Evolutionary conservation across 225 moss, liverwort and hornwort species (phyloP).

Genomic region (Bryum argenteum): DNA sequence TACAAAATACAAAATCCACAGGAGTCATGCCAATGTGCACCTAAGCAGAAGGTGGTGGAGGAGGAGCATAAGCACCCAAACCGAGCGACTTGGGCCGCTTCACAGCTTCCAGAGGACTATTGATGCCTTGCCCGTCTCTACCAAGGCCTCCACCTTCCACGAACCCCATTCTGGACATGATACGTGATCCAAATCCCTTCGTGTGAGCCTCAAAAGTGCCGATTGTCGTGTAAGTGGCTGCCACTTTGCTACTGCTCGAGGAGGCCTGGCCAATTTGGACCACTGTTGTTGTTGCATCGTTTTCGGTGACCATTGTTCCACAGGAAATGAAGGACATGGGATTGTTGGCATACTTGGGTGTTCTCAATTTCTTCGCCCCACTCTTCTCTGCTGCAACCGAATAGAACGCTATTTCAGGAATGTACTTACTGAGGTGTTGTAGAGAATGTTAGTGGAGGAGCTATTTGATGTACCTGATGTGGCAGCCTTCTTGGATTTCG

Average conservation of each 20-base stretch:
- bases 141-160: conserved; percentile 87
- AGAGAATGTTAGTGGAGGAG: neutral
- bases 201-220: conserved; percentile 95
- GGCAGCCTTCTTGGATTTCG: conserved; percentile 36
- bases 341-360: conserved; percentile 63
- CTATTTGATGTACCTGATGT: conserved; percentile 31
- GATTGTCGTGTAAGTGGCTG: conserved; percentile 25
- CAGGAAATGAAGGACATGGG: conserved; percentile 77
- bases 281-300: conserved; percentile 27
- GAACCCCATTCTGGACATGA: conserved; percentile 97
- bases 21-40: too few species aligned
- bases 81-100: conserved; percentile 86
- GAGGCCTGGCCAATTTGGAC: conserved; percentile 46
- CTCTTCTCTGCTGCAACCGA: conserved; percentile 25
- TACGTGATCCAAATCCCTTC: conserved; percentile 83
- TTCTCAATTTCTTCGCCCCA: conserved; percentile 31
- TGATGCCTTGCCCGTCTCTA: conserved; percentile 82
- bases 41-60: conserved; percentile 25
- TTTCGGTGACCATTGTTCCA: conserved; percentile 60
- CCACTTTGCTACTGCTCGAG: conserved; percentile 41
- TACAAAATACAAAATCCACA: too few species aligned
- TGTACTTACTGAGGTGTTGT: neutral
- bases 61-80: conserved; percentile 76
- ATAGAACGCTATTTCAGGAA: too few species aligned
- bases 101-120: conserved; percentile 78